These are phyloP conservation scores for Fusarium sp. DNA, from an alignment of 2,329 filamentous ascomycete species.

Conservation along the genomic window DNA sequence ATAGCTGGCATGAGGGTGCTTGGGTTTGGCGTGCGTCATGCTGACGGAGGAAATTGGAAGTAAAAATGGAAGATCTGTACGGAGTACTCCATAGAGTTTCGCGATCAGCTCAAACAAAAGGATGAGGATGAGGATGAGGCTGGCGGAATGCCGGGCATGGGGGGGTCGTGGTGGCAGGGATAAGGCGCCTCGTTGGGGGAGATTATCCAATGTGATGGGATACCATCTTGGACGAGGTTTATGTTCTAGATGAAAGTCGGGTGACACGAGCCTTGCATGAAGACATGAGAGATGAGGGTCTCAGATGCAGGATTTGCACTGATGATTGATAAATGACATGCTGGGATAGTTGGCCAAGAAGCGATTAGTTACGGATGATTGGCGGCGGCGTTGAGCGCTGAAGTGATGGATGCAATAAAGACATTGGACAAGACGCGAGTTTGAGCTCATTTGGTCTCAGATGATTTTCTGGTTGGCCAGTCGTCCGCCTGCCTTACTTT, in stretches of 20 bases:
- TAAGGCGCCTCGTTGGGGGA: slow-evolving; percentile 20
- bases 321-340: slow-evolving; percentile 14
- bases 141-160: slow-evolving; percentile 24
- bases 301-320: not conserved
- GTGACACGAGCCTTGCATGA: slow-evolving; percentile 10
- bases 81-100: not conserved
- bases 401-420: not conserved
- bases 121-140: slow-evolving; percentile 24
- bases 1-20: not conserved
- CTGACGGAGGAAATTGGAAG: slow-evolving; percentile 17
- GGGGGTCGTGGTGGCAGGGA: slow-evolving; percentile 30
- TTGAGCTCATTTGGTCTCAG: slow-evolving; percentile 5
- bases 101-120: slow-evolving; percentile 9
- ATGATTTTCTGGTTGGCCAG: not conserved
- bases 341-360: slow-evolving; percentile 9
- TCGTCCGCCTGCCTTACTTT: slow-evolving; percentile 7
- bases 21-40: slow-evolving; percentile 12
- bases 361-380: slow-evolving; percentile 25
- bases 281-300: slow-evolving; percentile 7
- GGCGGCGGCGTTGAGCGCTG: not conserved
- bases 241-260: slow-evolving; percentile 7
- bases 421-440: slow-evolving; percentile 14
- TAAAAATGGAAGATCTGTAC: slow-evolving; percentile 9
- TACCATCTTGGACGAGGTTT: slow-evolving; percentile 11
- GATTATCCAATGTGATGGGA: slow-evolving; percentile 17